These are phyloP conservation scores for Rhizophagus clarus DNA, from an alignment of 192 early-diverging fungal species.

Conservation along the genomic window DNA sequence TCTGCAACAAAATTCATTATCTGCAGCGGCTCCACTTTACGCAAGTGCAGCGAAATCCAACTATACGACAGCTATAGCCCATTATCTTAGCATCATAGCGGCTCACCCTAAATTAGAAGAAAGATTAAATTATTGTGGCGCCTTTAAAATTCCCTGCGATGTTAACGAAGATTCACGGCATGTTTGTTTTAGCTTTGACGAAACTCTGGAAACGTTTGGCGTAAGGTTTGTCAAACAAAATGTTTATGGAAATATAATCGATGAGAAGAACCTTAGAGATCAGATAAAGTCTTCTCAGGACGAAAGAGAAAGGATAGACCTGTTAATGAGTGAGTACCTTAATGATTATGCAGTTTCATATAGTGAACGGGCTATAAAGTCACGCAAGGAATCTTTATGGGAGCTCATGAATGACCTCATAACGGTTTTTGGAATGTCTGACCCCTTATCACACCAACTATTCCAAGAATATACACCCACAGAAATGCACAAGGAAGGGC, in stretches of 20 bases:
- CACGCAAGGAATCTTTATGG: constrained; percentile 8
- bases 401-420: not conserved
- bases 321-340: not conserved
- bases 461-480: not conserved
- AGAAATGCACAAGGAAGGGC: not conserved
- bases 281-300: not conserved
- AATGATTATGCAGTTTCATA: not conserved
- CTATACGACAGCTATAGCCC: no score
- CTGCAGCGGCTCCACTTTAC: no score
- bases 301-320: not conserved
- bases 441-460: not conserved
- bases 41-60: no score
- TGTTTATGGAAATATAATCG: not conserved
- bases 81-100: no score
- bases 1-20: no score
- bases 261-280: not conserved
- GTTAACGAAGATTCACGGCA: not conserved
- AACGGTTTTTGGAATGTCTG: not conserved
- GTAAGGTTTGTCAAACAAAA: not conserved
- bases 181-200: not conserved
- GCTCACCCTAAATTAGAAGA: not conserved
- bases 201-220: not conserved
- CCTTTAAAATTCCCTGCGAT: not conserved
- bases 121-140: not conserved
- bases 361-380: not conserved